Conservation (phyloP, 2,329 filamentous ascomycete species). For the Cercospora brassicicola region DNA sequence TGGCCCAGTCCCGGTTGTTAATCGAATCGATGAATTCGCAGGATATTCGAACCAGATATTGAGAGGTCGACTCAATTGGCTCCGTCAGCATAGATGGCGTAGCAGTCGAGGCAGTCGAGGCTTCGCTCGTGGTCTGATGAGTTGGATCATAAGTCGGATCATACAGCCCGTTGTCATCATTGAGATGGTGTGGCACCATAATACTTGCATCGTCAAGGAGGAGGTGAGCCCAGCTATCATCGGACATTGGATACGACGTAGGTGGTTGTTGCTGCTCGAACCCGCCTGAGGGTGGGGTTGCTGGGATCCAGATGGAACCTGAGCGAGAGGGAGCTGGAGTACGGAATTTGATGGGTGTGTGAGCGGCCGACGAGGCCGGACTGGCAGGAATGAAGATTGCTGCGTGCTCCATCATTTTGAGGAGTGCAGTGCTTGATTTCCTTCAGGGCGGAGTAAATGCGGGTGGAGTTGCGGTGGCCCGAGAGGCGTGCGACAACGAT, state of each 20-base stretch:
- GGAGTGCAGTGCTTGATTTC: neutral
- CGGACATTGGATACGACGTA: neutral
- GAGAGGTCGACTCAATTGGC: neutral
- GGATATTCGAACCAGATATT: conserved; percentile 13
- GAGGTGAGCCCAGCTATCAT: neutral
- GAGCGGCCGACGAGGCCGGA: conserved; percentile 9
- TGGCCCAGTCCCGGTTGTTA: conserved; percentile 16
- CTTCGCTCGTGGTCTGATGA: conserved; percentile 13
- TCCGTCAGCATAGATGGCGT: conserved; percentile 11
- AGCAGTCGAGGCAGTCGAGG: conserved; percentile 6
- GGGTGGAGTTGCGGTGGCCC: neutral
- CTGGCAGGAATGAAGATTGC: conserved; percentile 19
- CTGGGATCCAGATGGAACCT: conserved; percentile 13
- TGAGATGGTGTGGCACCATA: neutral
- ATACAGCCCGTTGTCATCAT: conserved; percentile 1
- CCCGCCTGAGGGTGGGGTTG: conserved; percentile 3
- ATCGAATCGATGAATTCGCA: conserved; percentile 17
- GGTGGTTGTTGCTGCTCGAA: conserved; percentile 1
- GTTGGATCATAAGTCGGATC: neutral
- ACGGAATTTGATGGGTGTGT: conserved; percentile 11
- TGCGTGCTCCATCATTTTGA: conserved; percentile 12
- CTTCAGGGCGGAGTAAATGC: neutral
- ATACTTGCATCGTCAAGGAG: neutral
- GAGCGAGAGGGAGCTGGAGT: conserved; percentile 9
- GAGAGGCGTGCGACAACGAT: neutral